phyloP scores from a whole-genome alignment of 2,329 filamentous ascomycete genomes.

The Didymella glomerata region DNA sequence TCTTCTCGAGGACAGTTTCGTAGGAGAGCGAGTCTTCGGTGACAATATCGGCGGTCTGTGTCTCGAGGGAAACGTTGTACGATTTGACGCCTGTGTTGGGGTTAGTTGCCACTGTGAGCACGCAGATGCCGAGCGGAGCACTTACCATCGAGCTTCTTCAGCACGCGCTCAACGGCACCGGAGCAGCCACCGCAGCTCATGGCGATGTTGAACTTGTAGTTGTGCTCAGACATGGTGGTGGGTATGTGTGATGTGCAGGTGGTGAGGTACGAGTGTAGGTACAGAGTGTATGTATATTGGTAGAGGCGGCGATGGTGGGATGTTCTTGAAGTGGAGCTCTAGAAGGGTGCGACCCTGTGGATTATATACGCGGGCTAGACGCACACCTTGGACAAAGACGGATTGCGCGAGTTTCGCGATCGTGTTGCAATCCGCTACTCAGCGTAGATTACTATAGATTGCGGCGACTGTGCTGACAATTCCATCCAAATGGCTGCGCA shows the following conservation, averaged over 20 bases:
- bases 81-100: slow-evolving; percentile 76
- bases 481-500: slow-evolving; percentile 14
- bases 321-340: slow-evolving; percentile 18
- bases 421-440: slow-evolving; percentile 23
- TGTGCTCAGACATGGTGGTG: slow-evolving; percentile 71
- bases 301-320: slow-evolving; percentile 7
- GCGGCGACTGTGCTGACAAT: slow-evolving; percentile 25
- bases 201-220: slow-evolving; percentile 91
- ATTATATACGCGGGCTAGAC: slow-evolving; percentile 20
- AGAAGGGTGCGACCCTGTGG: slow-evolving; percentile 9
- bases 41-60: slow-evolving; percentile 80
- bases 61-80: slow-evolving; percentile 87
- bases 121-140: slow-evolving; percentile 24
- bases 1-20: slow-evolving; percentile 83
- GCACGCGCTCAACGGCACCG: slow-evolving; percentile 87
- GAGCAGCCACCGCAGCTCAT: slow-evolving; percentile 99
- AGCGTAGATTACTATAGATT: slow-evolving; percentile 25
- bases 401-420: slow-evolving; percentile 26
- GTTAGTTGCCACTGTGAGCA: slow-evolving; percentile 23
- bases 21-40: slow-evolving; percentile 75
- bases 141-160: slow-evolving; percentile 90
- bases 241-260: slow-evolving; percentile 10
- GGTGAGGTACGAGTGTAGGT: slow-evolving; percentile 8
- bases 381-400: slow-evolving; percentile 8
- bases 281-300: neutral